These are phyloP conservation scores for Blastobotrys buckinghamii DNA, from an alignment of 1,139 yeast species.

Conservation along the genomic window DNA sequence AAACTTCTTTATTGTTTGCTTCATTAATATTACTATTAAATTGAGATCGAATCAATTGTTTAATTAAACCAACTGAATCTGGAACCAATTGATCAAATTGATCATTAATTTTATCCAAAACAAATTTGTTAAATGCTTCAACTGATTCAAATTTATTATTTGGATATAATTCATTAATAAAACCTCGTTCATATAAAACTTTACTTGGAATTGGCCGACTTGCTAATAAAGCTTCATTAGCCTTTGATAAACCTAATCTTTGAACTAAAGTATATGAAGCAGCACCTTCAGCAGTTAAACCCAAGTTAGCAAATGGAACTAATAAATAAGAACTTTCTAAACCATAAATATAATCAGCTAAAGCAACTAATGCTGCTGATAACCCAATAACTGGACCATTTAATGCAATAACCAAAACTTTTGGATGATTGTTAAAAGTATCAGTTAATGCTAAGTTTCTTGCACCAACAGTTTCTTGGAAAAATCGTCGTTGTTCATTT, in stretches of 20 bases:
- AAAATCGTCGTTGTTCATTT: constrained; percentile 17
- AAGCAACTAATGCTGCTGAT: constrained; percentile 63
- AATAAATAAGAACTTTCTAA: constrained; percentile 57
- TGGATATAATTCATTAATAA: constrained; percentile 53
- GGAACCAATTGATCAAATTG: constrained; percentile 40
- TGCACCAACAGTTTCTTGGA: constrained; percentile 43
- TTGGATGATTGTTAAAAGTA: constrained; percentile 64
- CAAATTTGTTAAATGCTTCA: constrained; percentile 58
- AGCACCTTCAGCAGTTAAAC: constrained; percentile 81
- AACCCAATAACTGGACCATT: constrained; percentile 90
- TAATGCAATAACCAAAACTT: constrained; percentile 66
- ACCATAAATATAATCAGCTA: constrained; percentile 73
- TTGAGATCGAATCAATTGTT: constrained; percentile 45
- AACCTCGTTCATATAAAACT: constrained; percentile 54
- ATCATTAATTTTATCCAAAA: constrained; percentile 42
- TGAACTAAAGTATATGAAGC: constrained; percentile 61
- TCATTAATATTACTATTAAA: constrained; percentile 35
- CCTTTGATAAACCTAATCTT: constrained; percentile 68
- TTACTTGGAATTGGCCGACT: constrained; percentile 60
- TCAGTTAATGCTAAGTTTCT: constrained; percentile 68
- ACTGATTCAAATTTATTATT: constrained; percentile 41
- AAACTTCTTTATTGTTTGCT: constrained; percentile 61
- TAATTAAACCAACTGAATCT: constrained; percentile 57
- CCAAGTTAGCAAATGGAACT: constrained; percentile 78
- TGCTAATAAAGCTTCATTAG: constrained; percentile 68